Conservation (phyloP, 352 stramenopile genomes). For the Phytophthora colocasiae region DNA sequence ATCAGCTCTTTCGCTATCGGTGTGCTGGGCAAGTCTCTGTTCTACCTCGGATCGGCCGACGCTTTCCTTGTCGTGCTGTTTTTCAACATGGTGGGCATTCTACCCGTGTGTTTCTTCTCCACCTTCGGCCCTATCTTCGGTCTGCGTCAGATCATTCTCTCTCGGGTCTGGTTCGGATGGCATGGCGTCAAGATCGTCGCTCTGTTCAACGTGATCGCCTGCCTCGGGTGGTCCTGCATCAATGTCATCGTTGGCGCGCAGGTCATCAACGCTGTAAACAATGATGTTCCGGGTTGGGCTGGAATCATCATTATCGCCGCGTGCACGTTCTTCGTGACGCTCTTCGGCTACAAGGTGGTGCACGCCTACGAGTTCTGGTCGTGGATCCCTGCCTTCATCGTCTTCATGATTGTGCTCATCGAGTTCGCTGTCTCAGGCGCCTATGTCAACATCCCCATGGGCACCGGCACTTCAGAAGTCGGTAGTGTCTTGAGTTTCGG, state of each 20-base stretch:
- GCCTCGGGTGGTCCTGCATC: conserved; percentile 55
- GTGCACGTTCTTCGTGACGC: conserved; percentile 53
- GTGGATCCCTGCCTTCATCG: conserved; percentile 55
- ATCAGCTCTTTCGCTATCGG: conserved; percentile 56
- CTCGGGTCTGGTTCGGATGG: conserved; percentile 56
- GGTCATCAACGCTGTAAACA: conserved; percentile 57
- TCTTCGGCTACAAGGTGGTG: conserved; percentile 60
- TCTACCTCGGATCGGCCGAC: conserved; percentile 46
- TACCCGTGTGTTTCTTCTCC: conserved; percentile 56
- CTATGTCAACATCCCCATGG: conserved; percentile 57
- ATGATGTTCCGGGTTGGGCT: conserved; percentile 48
- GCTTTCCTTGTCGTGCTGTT: conserved; percentile 53
- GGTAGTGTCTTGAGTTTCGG: conserved; percentile 47
- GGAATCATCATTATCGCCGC: conserved; percentile 56
- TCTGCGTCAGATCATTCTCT: conserved; percentile 58
- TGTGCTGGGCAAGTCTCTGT: conserved; percentile 56
- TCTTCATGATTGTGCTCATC: conserved; percentile 54
- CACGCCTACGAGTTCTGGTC: conserved; percentile 64
- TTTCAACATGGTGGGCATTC: conserved; percentile 51
- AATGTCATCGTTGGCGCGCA: conserved; percentile 58
- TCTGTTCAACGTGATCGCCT: conserved; percentile 52
- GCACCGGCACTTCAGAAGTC: conserved; percentile 41
- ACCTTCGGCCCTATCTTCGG: conserved; percentile 53
- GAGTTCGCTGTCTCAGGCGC: conserved; percentile 48
- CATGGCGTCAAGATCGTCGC: conserved; percentile 55